These are phyloP conservation scores for Chytridium lagenaria DNA, from an alignment of 371 early-diverging fungal genomes.

Conservation along the genomic window DNA sequence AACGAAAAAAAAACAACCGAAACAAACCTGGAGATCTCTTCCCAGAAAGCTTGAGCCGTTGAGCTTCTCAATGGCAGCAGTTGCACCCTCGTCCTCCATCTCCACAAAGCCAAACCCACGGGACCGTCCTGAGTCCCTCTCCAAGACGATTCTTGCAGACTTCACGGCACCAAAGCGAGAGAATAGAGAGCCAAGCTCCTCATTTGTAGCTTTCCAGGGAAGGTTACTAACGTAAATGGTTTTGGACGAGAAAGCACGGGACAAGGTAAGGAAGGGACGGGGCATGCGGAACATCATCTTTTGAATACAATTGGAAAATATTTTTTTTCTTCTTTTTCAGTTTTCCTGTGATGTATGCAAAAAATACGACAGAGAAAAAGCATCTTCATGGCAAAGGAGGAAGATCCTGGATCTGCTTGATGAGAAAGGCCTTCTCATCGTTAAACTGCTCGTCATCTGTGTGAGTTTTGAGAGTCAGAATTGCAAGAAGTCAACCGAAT, in stretches of 20 bases:
- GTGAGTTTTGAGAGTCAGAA: neutral
- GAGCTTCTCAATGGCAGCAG: conserved; percentile 41
- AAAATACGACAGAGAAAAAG: neutral
- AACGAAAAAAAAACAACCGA: conserved; percentile 1
- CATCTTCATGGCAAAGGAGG: neutral
- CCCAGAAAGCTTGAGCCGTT: conserved; percentile 46
- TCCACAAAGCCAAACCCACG: conserved; percentile 56
- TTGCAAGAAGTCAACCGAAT: conserved; percentile 3
- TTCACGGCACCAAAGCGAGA: conserved; percentile 42
- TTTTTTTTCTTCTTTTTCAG: neutral
- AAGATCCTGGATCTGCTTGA: conserved; percentile 79
- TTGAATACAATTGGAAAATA: neutral
- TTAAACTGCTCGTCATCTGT: conserved; percentile 97
- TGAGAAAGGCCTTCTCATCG: conserved; percentile 95
- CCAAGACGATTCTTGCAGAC: conserved; percentile 50
- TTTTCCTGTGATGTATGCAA: neutral
- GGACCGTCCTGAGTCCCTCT: conserved; percentile 57
- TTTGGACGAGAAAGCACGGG: conserved; percentile 43
- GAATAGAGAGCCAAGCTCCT: conserved; percentile 44
- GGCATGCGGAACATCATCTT: neutral
- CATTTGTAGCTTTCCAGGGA: conserved; percentile 38
- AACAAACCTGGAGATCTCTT: conserved; percentile 38
- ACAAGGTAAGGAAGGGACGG: neutral
- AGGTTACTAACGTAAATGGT: conserved; percentile 51
- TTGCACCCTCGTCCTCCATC: conserved; percentile 44